These are phyloP conservation scores for Solanum hybrid DNA, from an alignment of 305 asterid species.

Conservation along the genomic window DNA sequence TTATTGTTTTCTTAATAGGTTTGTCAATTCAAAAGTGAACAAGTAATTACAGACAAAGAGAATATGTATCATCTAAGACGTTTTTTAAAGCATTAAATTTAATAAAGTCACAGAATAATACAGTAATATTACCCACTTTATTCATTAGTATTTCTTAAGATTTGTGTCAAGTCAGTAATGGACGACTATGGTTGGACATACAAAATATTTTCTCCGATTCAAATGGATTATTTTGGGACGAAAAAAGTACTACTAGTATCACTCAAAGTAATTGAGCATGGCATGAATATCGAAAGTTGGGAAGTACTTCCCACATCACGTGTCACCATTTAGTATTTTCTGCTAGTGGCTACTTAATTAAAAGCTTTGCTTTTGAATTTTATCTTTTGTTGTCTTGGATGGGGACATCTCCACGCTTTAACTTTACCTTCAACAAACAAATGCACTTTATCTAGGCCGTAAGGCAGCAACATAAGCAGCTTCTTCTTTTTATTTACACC, in stretches of 20 bases:
- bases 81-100: too few species aligned
- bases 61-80: too few species aligned
- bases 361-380: background rate
- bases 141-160: too few species aligned
- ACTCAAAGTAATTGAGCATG: background rate
- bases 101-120: too few species aligned
- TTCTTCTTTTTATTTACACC: background rate
- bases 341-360: background rate
- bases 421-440: background rate
- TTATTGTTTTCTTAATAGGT: too few species aligned
- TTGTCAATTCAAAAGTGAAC: too few species aligned
- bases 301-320: background rate
- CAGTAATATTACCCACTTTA: background rate
- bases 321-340: background rate
- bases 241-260: background rate
- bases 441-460: background rate
- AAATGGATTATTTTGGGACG: background rate
- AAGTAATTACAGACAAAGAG: too few species aligned
- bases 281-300: background rate
- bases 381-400: background rate
- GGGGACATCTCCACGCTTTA: background rate
- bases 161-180: too few species aligned
- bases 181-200: rapidly evolving
- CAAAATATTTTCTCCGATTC: background rate
- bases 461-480: background rate